A percentile compares a stretch with the other conserved stretches of the same genome.
These are phyloP conservation scores for Selenicereus undatus DNA, from an alignment of 148 eudicot species.

Conservation along the genomic window DNA sequence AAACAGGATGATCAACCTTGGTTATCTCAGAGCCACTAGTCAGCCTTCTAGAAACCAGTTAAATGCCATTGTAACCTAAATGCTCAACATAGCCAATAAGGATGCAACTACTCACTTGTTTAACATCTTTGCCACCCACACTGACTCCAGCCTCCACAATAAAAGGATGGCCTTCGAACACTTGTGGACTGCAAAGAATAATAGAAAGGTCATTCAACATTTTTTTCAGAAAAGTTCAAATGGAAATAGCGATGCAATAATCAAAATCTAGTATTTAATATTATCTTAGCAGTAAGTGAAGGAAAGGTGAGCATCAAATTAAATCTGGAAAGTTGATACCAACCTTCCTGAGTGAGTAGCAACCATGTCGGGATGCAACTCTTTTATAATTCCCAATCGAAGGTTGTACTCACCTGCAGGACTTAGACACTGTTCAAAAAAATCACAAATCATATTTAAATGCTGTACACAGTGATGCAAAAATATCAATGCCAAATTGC, in stretches of 20 bases:
- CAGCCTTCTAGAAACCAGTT: background rate
- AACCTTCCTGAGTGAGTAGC: slow-evolving; percentile 99
- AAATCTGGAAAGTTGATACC: slow-evolving; percentile 16
- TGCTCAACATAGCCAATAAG: background rate
- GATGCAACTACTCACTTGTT: slow-evolving; percentile 57
- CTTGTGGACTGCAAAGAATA: slow-evolving; percentile 78
- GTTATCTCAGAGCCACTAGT: background rate
- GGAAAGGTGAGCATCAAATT: background rate
- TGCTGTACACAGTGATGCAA: slow-evolving; percentile 8
- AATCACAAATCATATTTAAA: slow-evolving; percentile 10
- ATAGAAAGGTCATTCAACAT: background rate
- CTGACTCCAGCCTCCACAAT: slow-evolving; percentile 98
- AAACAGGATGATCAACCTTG: too few species aligned
- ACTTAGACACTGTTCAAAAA: slow-evolving; percentile 77
- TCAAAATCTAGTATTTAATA: background rate
- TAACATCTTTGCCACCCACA: slow-evolving; percentile 98
- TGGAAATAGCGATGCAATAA: background rate
- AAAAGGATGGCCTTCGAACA: slow-evolving; percentile 98
- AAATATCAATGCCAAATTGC: background rate
- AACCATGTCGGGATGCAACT: slow-evolving; percentile 99
- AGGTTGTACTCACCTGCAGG: slow-evolving; percentile 99
- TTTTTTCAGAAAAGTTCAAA: background rate
- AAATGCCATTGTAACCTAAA: background rate
- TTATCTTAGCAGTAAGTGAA: background rate
- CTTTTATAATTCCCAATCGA: slow-evolving; percentile 95